Evolutionary conservation across 2,329 filamentous ascomycete genomes (phyloP).

Genomic region (Fusarium sp.): DNA sequence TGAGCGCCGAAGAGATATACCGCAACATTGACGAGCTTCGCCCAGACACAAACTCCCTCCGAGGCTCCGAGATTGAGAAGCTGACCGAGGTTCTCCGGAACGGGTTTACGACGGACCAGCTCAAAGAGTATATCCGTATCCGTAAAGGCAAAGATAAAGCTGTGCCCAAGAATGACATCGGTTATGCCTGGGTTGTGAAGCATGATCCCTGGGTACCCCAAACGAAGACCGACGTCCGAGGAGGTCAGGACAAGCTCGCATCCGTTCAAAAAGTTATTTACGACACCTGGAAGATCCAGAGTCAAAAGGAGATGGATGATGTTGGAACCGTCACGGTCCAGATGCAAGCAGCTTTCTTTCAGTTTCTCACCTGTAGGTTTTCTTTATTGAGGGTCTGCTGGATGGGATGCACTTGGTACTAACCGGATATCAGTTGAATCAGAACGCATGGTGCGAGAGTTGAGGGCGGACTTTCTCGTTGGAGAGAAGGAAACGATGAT

Average conservation of each 20-base stretch:
- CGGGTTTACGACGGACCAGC: conserved; percentile 62
- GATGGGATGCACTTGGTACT: neutral
- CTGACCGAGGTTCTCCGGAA: conserved; percentile 53
- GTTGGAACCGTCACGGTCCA: conserved; percentile 56
- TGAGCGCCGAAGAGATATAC: conserved; percentile 52
- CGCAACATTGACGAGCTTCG: conserved; percentile 62
- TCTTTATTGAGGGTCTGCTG: neutral
- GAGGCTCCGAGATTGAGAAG: conserved; percentile 55
- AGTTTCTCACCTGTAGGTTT: conserved; percentile 59
- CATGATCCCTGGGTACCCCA: conserved; percentile 54
- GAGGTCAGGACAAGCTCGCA: conserved; percentile 53
- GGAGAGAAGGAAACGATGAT: conserved; percentile 48
- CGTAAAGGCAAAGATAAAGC: conserved; percentile 5
- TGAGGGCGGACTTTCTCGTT: conserved; percentile 49
- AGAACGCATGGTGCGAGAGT: conserved; percentile 42
- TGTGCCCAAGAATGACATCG: conserved; percentile 5
- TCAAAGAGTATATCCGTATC: conserved; percentile 56
- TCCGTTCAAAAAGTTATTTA: conserved; percentile 59
- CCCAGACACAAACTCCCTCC: conserved; percentile 56
- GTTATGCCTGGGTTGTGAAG: conserved; percentile 57
- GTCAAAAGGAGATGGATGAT: conserved; percentile 57
- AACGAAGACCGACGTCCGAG: conserved; percentile 28
- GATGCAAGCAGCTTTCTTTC: conserved; percentile 56
- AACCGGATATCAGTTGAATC: conserved; percentile 18
- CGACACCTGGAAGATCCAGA: conserved; percentile 63